Conservation (phyloP, 306 rosid species). For the Dryas alaskensis region DNA sequence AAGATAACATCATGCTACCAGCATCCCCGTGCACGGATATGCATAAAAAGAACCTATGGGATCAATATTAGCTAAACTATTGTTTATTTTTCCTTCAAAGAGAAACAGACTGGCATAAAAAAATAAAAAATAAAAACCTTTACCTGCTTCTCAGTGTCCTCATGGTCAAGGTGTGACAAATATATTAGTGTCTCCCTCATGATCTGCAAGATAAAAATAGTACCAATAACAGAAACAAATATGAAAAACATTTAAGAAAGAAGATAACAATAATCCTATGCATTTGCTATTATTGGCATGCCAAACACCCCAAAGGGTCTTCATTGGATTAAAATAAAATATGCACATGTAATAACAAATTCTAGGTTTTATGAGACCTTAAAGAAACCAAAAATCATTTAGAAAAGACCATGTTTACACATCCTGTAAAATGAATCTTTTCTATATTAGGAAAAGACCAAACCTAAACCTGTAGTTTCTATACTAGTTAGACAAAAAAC, state of each 20-base stretch:
- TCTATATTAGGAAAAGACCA: too few relatives aligned
- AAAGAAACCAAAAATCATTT: too few relatives aligned
- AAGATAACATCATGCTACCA: not conserved
- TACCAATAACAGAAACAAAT: not conserved
- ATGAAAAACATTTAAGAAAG: not conserved
- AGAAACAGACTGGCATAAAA: not conserved
- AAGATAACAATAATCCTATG: not conserved
- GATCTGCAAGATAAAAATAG: conserved; percentile 57
- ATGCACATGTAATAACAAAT: too few relatives aligned
- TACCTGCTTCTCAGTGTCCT: conserved; percentile 98
- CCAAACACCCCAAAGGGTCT: too few relatives aligned
- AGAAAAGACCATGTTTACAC: too few relatives aligned
- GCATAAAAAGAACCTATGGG: not conserved
- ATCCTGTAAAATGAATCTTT: too few relatives aligned
- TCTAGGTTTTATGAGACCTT: too few relatives aligned
- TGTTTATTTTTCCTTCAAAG: not conserved
- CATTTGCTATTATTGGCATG: too few relatives aligned
- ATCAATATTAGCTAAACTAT: not conserved
- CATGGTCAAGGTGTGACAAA: conserved; percentile 95
- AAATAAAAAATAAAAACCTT: not conserved
- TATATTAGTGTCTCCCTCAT: conserved; percentile 99
- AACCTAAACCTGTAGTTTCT: not conserved
- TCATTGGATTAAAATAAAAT: too few relatives aligned
- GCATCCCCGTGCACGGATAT: not conserved
- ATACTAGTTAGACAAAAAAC: not conserved